Evolutionary conservation across 2,329 filamentous ascomycete species (phyloP), one percentile per base, ranked within the genome.

Genomic region (Fusarium scirpi): DNA sequence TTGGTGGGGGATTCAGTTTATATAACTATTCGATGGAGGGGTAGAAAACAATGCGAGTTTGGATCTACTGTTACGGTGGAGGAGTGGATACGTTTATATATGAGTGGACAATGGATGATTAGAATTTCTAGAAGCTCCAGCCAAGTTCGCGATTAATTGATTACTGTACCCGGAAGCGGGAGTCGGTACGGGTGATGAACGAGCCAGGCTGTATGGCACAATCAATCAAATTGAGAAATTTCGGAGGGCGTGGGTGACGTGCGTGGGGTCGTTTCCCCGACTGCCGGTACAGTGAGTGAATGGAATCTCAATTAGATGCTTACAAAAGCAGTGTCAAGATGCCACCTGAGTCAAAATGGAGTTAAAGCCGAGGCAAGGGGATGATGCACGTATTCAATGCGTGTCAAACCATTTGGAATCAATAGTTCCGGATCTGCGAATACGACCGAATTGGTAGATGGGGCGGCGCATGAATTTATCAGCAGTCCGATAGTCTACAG

Each of bases 181-280:
- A 49, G 58, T 71, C 67, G 67, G 67, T 34, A 38, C 10, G 27
- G 58, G 57, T 73, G 71, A 69, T 74, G 67, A 69, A 63, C 62
- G 65, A 65, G 63, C 55, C 67, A 46, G 53, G 61, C 54, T 43
- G 30, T 46, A 74, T 74, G 72, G 73, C 72, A 74, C 72, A 72
- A 74, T 69, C 47, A 43, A n/a, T 53, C 49, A 27, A 51, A 51
- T 51, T 24, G 52, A 41, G 44, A 69, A 67, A 69, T 62, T 65
- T 56, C 29, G 41, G 49, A 51, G 32, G 43, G 54, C 43, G 38
- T 32, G 30, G 41, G 25, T 59, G 38, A 58, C 66, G 62, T 69
- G 67, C 34, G 57, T 58, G 53, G 43, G 22, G 22, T 34, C 22
- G 47, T 47, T 41, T 40, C 55, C 48, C 68, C 68, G 68, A 71